Evolutionary conservation across 75 land plant genomes (phyloP), one percentile per base, ranked within the genome.

Genomic region (Picea sitchensis): DNA sequence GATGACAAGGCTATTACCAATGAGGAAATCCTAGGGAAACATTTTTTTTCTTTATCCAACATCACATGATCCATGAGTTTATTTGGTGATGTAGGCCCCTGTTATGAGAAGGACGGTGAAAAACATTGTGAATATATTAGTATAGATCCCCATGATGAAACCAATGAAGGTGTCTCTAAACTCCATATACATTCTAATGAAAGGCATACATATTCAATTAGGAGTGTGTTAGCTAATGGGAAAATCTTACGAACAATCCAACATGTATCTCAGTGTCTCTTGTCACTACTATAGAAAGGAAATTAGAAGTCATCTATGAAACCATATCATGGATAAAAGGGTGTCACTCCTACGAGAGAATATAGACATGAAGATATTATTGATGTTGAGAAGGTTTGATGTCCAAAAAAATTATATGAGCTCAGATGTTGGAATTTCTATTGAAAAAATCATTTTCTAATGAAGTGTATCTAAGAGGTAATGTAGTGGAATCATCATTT

Each of bases 211-310:
- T 14, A 54, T 32, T 34, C 51, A 58, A 73, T 78, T 76, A 67
- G 3, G 14, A 82, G 78, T 30, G 20, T 15, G 32, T 63, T 20
- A 17, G 59, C 59, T 5, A 78, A 77, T 18, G 80, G 81, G 31
- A 62, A 65, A 21, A 81, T 68, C 23, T 36, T 58, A 36, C 64
- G 44, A 20, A 82, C 68, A 76, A 91, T 90, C 82, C 58, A 82
- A 68, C 85, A 77, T 75, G 99, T 95, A 61, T 96, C 99, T 15
- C 93, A 88, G 51, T 93, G 92, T 84, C 90, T 96, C 9, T 88
- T 96, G 47, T 92, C 97, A 21, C 78, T 96, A 80, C 77, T 96
- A 65, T 92, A 89, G 26, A 92, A 87, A 79, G 91, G 87, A 20
- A 80, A 64, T 18, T 17, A 36, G 59, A 21, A 21, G 21, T 30